Evolutionary conservation across 768 basidiomycete genomes (phyloP), one percentile per base, ranked within the genome.

Genomic region (Mycena capillaripes): DNA sequence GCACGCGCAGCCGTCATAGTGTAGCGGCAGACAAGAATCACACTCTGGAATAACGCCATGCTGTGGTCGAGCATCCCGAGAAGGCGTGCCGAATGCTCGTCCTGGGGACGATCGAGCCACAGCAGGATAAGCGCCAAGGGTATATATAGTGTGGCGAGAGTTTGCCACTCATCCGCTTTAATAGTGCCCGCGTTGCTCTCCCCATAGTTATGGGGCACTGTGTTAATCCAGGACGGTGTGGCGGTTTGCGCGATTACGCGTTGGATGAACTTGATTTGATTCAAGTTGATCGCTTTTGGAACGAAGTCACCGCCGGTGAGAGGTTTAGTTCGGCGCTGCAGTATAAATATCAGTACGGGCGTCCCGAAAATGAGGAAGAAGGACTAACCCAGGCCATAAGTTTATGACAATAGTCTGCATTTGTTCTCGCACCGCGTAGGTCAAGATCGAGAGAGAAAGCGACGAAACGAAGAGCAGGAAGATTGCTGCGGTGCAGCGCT

Each of bases 81-180:
- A 19, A 72, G 29, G 55, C 71, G 71, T 46, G 46, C 32, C 25
- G 64, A 48, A 19, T 53, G 53, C 21, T 58, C 66, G 59, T 72
- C 66, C 36, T 7, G 1, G 34, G 60, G 59, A 21, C 55, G 56
- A 62, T 72, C 71, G 34, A 4, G 44, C 76, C 81, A 81, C 21
- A 81, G 38, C 36, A 77, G 75, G 32, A 80, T 64, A 6, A 83
- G 72, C 0, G 78, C 76, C 4, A 83, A 52, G 1, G 80, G 81
- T 2, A 83, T 59, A 53, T 79, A 76, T 25, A 80, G 53, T 0
- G 70, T 78, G 29, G 59, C 36, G 4, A 80, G 42, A 0, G 71
- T 69, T 4, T 73, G 53, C 80, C 81, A 83, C 60, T 83, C 66
- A n/a, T 81, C 78, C 12, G 80, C 79, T 60, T 82, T 83, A 56